These are phyloP conservation scores for Ottelia alismoides DNA, from an alignment of 106 monocot species.

Conservation along the genomic window DNA sequence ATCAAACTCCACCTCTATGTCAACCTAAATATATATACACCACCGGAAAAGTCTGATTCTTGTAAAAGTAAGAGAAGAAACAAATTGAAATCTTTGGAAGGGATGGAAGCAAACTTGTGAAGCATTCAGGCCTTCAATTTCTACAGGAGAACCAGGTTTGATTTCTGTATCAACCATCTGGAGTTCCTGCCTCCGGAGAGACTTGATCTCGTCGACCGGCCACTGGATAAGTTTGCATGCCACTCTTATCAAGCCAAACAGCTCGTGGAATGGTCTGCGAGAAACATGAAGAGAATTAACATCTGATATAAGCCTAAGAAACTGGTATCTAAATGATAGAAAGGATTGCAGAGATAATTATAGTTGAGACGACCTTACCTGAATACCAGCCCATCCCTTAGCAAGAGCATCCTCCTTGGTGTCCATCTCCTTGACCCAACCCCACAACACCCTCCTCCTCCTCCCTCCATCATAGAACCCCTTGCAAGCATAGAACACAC, in stretches of 20 bases:
- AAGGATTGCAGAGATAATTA: too few species aligned
- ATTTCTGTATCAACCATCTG: background rate
- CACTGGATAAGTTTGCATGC: slow-evolving; percentile 4
- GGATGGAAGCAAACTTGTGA: background rate
- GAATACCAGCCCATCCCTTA: slow-evolving; percentile 75
- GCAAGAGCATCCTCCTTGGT: slow-evolving; percentile 4
- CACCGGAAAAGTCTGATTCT: too few species aligned
- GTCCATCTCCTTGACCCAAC: slow-evolving; percentile 70
- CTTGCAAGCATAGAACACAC: slow-evolving; percentile 71
- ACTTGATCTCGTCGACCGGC: slow-evolving; percentile 6
- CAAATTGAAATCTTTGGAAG: background rate
- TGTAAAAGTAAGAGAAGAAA: too few species aligned
- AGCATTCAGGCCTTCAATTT: too few species aligned
- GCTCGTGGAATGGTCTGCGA: slow-evolving; percentile 5
- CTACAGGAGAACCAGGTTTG: too few species aligned
- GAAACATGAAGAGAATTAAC: too few species aligned
- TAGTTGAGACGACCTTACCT: too few species aligned
- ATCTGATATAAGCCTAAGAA: too few species aligned
- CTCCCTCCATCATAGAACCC: slow-evolving; percentile 38
- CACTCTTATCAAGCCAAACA: slow-evolving; percentile 2
- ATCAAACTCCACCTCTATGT: background rate
- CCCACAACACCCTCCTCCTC: slow-evolving; percentile 58
- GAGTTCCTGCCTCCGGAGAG: background rate
- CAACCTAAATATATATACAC: background rate
- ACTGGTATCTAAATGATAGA: too few species aligned